Base-by-base conservation (phyloP, 139 green algal genomes). In the Chlorokybus atmophyticus region DNA sequence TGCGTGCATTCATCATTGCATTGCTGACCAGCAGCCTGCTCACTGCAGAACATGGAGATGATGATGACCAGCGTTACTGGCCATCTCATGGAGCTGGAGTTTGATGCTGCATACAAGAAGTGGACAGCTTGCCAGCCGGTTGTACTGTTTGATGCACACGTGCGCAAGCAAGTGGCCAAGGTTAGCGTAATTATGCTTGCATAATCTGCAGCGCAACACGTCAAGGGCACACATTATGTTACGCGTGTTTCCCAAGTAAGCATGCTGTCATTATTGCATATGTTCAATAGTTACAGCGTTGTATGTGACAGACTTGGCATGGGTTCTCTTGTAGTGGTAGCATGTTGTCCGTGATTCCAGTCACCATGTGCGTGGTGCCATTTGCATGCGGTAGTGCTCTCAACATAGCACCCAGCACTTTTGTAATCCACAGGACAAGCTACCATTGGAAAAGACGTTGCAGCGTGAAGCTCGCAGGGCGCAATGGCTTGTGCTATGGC, bases 31-130 rank as follows among this genome's bases (percentile, higher is more conserved):
- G n/a, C n/a, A n/a, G n/a, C n/a, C n/a, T 44, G 38, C 17, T 14
- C 38, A 44, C 38, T 44, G 38, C 55, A 52, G 0, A n/a, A n/a
- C n/a, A 72, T 57, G 32, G 60, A 82, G 25, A 97, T 98, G 85
- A 49, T 85, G 8, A 94, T 98, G 66, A 94, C 88, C 2, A 88
- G 78, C 0, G 90, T 98, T 32, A 77, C 79, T 1, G 90, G 90
- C 0, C 90, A 98, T 66, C 76, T 98, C 24, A 89, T 93, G 76
- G 75, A 93, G 64, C 66, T 93, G 26, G 84, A 93, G 21, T 94
- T 95, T 58, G 5, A 59, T n/a, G 40, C 60, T 8, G 28, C 56
- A 1, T 59, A 70, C 35, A 50, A 62, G 4, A 77, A 68, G 19
- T 90, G 81, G 83, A n/a, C 4, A 17, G 21, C 14, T 6, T 56